Base-by-base conservation (phyloP, 1,139 yeast genomes). In the Sugiyamaella paludigena region DNA sequence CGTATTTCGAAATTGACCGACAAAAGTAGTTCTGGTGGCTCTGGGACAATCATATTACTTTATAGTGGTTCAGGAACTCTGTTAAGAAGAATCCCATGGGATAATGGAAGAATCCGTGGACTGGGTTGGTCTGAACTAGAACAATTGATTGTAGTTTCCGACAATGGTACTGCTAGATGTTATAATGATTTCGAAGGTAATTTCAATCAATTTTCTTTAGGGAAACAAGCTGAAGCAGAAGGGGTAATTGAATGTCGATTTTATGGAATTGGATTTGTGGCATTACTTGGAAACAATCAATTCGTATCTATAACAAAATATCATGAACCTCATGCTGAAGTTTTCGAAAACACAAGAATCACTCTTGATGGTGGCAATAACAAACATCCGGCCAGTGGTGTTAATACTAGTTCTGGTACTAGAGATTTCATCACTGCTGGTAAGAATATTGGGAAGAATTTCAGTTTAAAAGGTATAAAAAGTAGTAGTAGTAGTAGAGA, bases 101-200 rank as follows among this genome's bases (percentile, higher is more conserved):
- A 68, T 64, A 46, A 44, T 40, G 78, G 81, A 1, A 76, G 78
- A 7, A 78, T 87, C 45, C 71, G 79, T 0, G 78, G 79, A 8
- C 75, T 84, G 19, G 82, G 81, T 36, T 80, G 81, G 79, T 64
- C 79, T 48, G 66, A 69, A 12, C 33, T 42, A n/a, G 95, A 87
- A 56, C 75, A 78, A 48, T 71, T 89, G 49, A 68, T 84, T 15
- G 78, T 88, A 8, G 78, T 87, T 0, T 67, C 85, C 29, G 76
- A 75, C 35, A 74, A 75, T 50, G 95, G 88, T 1, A 72, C 73
- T 33, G 79, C 78, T 36, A 71, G 96, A 52, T 71, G 77, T 43
- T 91, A 89, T 62, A 69, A 76, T 43, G 91, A 87, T 57, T 80
- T 86, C 54, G 79, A 79, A 32, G 87, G 88, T 4, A 80, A 78